Conservation (phyloP, 2,329 filamentous ascomycete genomes). For the Penicillium brasilianum region DNA sequence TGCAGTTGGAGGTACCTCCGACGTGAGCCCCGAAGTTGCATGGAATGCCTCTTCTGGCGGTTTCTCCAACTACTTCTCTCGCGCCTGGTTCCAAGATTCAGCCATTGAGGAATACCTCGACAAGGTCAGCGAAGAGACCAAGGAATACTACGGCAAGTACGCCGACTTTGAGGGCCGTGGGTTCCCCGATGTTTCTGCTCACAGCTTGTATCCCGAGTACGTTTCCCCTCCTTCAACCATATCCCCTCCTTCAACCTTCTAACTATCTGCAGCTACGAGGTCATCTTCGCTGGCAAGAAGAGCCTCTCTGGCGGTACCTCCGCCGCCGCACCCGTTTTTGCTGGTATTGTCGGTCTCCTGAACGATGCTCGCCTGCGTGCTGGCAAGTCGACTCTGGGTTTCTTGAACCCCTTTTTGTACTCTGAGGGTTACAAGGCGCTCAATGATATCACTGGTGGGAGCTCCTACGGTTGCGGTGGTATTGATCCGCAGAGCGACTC, state of each 20-base stretch:
- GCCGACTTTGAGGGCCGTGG: slow-evolving; percentile 56
- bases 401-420: slow-evolving; percentile 64
- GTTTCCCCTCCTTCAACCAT: slow-evolving; percentile 36
- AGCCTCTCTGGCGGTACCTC: slow-evolving; percentile 32
- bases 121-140: slow-evolving; percentile 44
- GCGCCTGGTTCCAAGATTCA: slow-evolving; percentile 54
- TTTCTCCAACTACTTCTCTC: slow-evolving; percentile 58
- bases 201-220: slow-evolving; percentile 56
- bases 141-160: slow-evolving; percentile 51
- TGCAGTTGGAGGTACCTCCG: slow-evolving; percentile 64
- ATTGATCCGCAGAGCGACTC: slow-evolving; percentile 36
- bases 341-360: slow-evolving; percentile 62
- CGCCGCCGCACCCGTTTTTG: slow-evolving; percentile 60
- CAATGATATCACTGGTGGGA: slow-evolving; percentile 51
- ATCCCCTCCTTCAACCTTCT: slow-evolving; percentile 37
- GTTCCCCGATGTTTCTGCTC: slow-evolving; percentile 64
- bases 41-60: slow-evolving; percentile 54
- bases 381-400: slow-evolving; percentile 58
- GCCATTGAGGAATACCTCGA: slow-evolving; percentile 54
- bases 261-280: slow-evolving; percentile 16
- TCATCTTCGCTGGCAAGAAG: slow-evolving; percentile 21
- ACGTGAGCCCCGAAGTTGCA: slow-evolving; percentile 53
- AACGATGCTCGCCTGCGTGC: slow-evolving; percentile 62
- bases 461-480: slow-evolving; percentile 41
- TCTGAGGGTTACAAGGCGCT: slow-evolving; percentile 53